Evolutionary conservation across 1,284 basidiomycete genomes (phyloP), one percentile per base, ranked within the genome.

Genomic region (Pholiota adiposa): DNA sequence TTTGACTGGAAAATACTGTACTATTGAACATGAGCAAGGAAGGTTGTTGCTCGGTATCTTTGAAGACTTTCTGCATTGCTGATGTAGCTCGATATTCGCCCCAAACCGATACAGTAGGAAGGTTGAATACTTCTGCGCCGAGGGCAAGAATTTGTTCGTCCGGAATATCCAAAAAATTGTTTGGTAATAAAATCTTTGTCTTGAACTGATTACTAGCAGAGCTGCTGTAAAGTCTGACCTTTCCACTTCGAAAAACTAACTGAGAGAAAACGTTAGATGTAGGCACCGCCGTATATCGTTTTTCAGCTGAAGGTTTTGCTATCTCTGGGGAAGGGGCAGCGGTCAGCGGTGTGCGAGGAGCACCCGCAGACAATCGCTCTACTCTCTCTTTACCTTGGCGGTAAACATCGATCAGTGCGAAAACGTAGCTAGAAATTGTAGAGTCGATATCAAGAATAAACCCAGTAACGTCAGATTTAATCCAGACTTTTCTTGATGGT

Each of bases 391-490:
- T 90, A 18, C 95, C 94, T 69, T 86, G 84, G 51, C 84, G 85
- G 74, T 96, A 97, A 27, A 97, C 92, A 64, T 95, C 92, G 38
- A 94, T 81, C 14, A 97, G 76, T 25, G 91, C 88, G 71, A 90
- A 93, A 4, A 94, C 77, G 65, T 88, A 91, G 63, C 89, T 87
- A 2, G 92, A 86, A 54, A 97, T 89, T 25, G 85, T 84, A 0
- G 94, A 90, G 67, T 96, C 93, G 16, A 97, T 79, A 63, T 94
- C 89, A 34, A 97, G 79, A 55, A 93, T 83, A 73, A 97, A 96
- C 25, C 95, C 95, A 63, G 87, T 93, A 60, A 97, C 92, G 51
- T 84, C 84, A 3, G 92, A 92, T 53, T 82, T 80, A 50, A 94
- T 80, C 71, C 83, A 85, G 29, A 94, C 73, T 54, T 85, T 83